Evolutionary conservation across 2,329 filamentous ascomycete species (phyloP).

Genomic region (Calcarisporium arbuscula): DNA sequence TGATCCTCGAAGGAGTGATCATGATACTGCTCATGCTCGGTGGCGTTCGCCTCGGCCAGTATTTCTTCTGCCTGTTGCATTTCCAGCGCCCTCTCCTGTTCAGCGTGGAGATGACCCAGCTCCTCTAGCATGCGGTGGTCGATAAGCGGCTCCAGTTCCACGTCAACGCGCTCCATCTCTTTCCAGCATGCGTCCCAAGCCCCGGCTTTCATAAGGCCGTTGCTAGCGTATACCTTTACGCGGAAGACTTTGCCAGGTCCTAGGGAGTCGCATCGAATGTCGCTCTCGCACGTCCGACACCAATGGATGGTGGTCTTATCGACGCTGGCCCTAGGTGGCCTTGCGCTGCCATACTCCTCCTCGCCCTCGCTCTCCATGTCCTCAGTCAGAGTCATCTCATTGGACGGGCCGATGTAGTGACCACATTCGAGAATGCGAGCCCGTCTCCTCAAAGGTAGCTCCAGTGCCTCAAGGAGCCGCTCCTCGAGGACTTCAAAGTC

Average conservation of each 20-base stretch:
- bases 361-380: conserved; percentile 43
- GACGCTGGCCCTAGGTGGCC: conserved; percentile 14
- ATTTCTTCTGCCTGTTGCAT: conserved; percentile 23
- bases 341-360: conserved; percentile 28
- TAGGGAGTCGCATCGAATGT: conserved; percentile 49
- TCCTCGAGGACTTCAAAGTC: conserved; percentile 79
- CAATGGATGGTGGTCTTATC: conserved; percentile 41
- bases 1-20: conserved; percentile 1
- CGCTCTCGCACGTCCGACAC: conserved; percentile 49
- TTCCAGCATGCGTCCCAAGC: conserved; percentile 93
- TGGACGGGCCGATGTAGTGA: conserved; percentile 63
- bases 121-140: conserved; percentile 52
- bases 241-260: conserved; percentile 57
- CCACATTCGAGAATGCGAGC: conserved; percentile 69
- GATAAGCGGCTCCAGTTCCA: conserved; percentile 76
- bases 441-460: conserved; percentile 57
- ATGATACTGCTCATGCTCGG: neutral
- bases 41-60: neutral
- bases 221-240: conserved; percentile 88
- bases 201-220: conserved; percentile 84
- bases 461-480: conserved; percentile 66
- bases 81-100: conserved; percentile 35
- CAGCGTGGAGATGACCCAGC: conserved; percentile 48
- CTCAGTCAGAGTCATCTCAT: conserved; percentile 35
- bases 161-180: conserved; percentile 98